A percentile compares a stretch with the other conserved stretches of the same genome.
Conservation (phyloP, 192 early-diverging fungal genomes). For the Helicostylum pulchrum region DNA sequence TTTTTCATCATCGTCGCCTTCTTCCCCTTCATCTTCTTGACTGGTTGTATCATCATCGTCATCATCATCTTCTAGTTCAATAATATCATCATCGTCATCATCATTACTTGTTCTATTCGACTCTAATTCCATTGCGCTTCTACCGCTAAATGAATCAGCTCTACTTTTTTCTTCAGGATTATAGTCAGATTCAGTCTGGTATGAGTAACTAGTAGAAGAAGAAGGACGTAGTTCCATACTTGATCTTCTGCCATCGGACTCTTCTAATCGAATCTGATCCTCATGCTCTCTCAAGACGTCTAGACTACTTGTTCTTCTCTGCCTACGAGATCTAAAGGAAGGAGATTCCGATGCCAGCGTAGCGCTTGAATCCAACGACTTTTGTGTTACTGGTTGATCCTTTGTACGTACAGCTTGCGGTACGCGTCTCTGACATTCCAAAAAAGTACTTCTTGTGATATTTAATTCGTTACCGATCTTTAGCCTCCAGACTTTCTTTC, state of each 20-base stretch:
- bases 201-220: not conserved
- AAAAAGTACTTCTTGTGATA: constrained; percentile 32
- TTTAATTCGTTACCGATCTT: constrained; percentile 36
- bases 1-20: constrained; percentile 10
- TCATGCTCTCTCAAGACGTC: constrained; percentile 23
- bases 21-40: constrained; percentile 14
- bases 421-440: constrained; percentile 13
- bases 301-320: constrained; percentile 32
- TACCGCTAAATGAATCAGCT: not conserved
- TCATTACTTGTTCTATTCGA: not conserved
- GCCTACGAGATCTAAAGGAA: constrained; percentile 6
- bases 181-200: not conserved
- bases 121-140: constrained; percentile 6
- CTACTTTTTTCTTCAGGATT: not conserved
- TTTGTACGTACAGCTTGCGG: constrained; percentile 1
- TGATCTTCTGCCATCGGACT: not conserved
- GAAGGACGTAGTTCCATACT: not conserved
- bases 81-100: not conserved
- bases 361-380: not conserved
- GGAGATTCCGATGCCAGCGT: not conserved
- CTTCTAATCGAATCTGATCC: not conserved
- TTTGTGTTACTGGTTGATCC: not conserved
- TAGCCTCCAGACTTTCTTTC: constrained; percentile 36
- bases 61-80: not conserved
- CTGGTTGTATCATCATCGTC: constrained; percentile 11